Base-by-base conservation (phyloP, 176 grass and related monocot genomes). In the Poa annua region DNA sequence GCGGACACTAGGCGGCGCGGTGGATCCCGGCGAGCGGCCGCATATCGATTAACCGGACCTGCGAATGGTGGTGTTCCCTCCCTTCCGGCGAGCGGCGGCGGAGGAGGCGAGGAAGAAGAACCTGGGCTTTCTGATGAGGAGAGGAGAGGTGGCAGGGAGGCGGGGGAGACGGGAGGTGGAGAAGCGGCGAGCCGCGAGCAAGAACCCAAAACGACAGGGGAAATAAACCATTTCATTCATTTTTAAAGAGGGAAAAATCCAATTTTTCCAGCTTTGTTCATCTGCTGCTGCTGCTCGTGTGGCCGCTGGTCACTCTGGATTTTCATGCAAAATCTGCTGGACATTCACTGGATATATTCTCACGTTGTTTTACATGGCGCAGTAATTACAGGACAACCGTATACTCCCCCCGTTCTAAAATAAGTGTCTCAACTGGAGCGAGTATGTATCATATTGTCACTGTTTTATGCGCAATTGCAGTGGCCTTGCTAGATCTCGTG, bases 161-260 rank as follows among this genome's bases (percentile, higher is more conserved):
- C 19, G 52, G 57, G 39, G 45, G n/a, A 19, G 36, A 87, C 78
- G 79, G 59, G 85, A 82, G 85, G 85, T 48, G 85, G 79, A 82
- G 85, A 80, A 84, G 76, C 81, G 81, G 76, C 81, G 86, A 64
- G 57, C 66, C 25, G 48, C 22, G 74, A 83, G 63, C 73, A 78
- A 51, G 50, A 39, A 77, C 33, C 75, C 55, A 78, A 61, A 24
- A 60, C 52, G n/a, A 76, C 70, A 72, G 73, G 4, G 20, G 54
- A 34, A 35, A 33, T 12, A 53, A 74, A 55, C 0, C 4, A 10
- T 15, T 50, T 50, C 47, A 14, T 50, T 50, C 8, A 4, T 52
- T 74, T 51, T 32, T 74, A 33, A 52, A 11, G 45, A 50, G 16
- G 51, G 7, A 74, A 74, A 74, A 12, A 11, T 52, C 47, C 47